Conservation (phyloP, 345 rosid genomes). For the Gossypium mustelinum region DNA sequence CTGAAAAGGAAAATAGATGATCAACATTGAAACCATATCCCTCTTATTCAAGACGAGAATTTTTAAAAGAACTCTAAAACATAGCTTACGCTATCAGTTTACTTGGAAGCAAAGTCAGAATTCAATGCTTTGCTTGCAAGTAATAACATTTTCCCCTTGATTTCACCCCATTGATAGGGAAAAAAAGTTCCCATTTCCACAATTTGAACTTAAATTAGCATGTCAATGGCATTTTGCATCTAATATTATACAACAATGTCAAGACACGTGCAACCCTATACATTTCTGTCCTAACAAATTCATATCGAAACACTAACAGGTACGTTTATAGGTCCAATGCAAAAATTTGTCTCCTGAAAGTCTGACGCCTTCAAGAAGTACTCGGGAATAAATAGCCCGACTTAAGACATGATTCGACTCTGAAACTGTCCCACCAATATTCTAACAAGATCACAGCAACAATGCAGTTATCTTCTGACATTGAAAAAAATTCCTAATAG, state of each 20-base stretch:
- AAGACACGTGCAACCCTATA: not conserved
- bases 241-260: slow-evolving; percentile 10
- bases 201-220: not conserved
- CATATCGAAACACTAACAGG: not conserved
- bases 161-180: not conserved
- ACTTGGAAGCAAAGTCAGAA: not conserved
- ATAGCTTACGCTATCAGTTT: not conserved
- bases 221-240: not conserved
- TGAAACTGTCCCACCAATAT: not conserved
- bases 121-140: not conserved
- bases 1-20: too few species aligned
- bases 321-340: not conserved
- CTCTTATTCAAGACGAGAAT: not conserved
- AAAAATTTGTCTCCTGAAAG: not conserved
- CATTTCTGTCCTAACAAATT: not conserved
- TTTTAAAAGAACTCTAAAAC: not conserved
- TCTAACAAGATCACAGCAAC: not conserved
- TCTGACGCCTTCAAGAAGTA: not conserved
- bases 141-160: not conserved
- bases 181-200: not conserved
- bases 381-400: too few species aligned
- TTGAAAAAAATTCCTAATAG: not conserved
- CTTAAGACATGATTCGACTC: not conserved
- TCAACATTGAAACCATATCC: too few species aligned
- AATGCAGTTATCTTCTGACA: not conserved